Conservation (phyloP, 768 basidiomycete species). For the Atractiella rhizophila region DNA sequence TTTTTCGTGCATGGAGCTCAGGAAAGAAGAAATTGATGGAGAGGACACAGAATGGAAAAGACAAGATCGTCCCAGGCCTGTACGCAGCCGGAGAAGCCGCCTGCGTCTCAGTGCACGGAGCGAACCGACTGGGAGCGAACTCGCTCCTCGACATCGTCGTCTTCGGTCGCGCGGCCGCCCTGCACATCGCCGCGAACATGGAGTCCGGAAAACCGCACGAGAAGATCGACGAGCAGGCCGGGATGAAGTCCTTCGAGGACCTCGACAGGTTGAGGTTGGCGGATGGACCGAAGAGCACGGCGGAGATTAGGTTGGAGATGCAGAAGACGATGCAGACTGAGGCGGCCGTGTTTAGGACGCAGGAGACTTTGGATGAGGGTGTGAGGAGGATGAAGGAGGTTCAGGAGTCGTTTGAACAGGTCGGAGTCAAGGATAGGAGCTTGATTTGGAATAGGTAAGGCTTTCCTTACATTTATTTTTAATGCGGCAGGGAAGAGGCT, state of each 20-base stretch:
- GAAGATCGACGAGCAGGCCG: slow-evolving; percentile 58
- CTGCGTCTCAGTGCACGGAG: slow-evolving; percentile 94
- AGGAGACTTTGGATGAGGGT: slow-evolving; percentile 61
- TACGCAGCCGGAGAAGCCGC: slow-evolving; percentile 98
- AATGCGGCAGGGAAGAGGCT: not conserved
- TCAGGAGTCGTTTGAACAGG: slow-evolving; percentile 65
- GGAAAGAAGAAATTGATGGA: not conserved
- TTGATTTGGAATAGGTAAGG: slow-evolving; percentile 99
- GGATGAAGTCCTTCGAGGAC: slow-evolving; percentile 56
- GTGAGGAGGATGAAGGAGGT: slow-evolving; percentile 61
- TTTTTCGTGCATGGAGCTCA: not conserved
- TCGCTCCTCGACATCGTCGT: slow-evolving; percentile 96
- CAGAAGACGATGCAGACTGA: slow-evolving; percentile 89
- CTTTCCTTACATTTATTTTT: slow-evolving; percentile 1
- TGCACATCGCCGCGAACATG: slow-evolving; percentile 79
- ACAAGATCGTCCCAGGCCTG: slow-evolving; percentile 78
- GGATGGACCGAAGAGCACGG: slow-evolving; percentile 57
- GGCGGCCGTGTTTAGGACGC: slow-evolving; percentile 75
- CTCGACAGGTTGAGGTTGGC: slow-evolving; percentile 69
- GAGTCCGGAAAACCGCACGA: slow-evolving; percentile 79
- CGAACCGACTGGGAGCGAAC: slow-evolving; percentile 97
- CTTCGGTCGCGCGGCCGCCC: slow-evolving; percentile 95
- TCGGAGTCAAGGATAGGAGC: slow-evolving; percentile 90
- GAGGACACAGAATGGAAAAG: slow-evolving; percentile 41
- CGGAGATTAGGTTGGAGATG: slow-evolving; percentile 78